These are phyloP conservation scores for Clarkia xantiana DNA, from an alignment of 345 rosid genomes.

Conservation along the genomic window DNA sequence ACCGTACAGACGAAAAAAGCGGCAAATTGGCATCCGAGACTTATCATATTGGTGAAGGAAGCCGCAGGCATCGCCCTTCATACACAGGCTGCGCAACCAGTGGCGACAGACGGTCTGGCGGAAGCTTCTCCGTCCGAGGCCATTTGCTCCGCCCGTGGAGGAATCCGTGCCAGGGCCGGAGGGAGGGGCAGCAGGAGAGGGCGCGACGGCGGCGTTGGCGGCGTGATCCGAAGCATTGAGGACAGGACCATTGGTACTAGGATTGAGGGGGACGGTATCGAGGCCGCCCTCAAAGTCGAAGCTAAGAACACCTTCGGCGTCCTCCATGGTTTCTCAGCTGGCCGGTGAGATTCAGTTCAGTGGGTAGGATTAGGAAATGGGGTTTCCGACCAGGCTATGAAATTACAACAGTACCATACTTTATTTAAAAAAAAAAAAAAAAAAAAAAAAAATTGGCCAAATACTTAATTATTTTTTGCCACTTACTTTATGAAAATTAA, in stretches of 20 bases:
- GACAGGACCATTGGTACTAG: constrained; percentile 45
- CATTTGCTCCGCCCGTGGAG: constrained; percentile 13
- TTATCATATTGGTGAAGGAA: constrained; percentile 97
- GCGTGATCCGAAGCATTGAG: constrained; percentile 20
- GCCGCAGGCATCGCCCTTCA: constrained; percentile 98
- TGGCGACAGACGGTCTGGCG: constrained; percentile 97
- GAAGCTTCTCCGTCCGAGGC: constrained; percentile 65
- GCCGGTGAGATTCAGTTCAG: no score
- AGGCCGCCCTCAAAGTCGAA: constrained; percentile 97
- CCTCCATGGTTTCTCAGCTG: constrained; percentile 30
- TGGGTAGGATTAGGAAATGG: no score
- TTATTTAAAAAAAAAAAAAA: no score
- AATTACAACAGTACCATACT: no score
- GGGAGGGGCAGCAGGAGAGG: constrained; percentile 7
- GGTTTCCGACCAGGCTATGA: no score
- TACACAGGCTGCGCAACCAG: constrained; percentile 95
- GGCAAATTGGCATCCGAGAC: constrained; percentile 93
- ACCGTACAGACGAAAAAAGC: constrained; percentile 72
- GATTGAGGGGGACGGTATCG: constrained; percentile 39
- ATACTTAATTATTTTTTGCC: no score
- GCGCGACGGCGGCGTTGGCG: constrained; percentile 19
- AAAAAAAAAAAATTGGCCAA: no score
- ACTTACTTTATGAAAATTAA: no score
- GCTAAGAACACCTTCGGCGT: constrained; percentile 79
- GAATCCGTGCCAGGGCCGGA: constrained; percentile 3